Percentiles rank a stretch among this genome's conserved stretches.
These are phyloP conservation scores for Lipomyces sp. DNA, from an alignment of 805 yeast genomes.

Conservation along the genomic window DNA sequence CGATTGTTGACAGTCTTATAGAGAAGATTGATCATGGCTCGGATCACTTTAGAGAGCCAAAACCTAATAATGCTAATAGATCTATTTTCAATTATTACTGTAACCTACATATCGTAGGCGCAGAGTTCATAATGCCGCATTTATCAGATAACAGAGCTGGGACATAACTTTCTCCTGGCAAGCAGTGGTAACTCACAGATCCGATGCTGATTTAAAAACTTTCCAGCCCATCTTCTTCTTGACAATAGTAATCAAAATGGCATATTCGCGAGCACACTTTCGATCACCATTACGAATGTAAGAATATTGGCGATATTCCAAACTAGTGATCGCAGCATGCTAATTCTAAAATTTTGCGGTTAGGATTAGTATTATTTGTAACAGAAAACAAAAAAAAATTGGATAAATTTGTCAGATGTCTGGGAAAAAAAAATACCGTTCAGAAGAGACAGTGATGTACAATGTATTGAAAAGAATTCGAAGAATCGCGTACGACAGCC, in stretches of 20 bases:
- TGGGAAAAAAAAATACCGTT: slow-evolving; percentile 6
- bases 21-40: neutral
- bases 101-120: slow-evolving; percentile 1
- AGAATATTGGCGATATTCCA: slow-evolving; percentile 30
- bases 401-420: neutral
- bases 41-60: neutral
- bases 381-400: neutral
- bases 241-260: neutral
- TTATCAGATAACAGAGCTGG: neutral
- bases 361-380: neutral
- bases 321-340: slow-evolving; percentile 25
- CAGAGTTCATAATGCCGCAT: slow-evolving; percentile 1
- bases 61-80: neutral
- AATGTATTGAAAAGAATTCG: slow-evolving; percentile 20
- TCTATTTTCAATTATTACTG: neutral
- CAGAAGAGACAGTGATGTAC: slow-evolving; percentile 27
- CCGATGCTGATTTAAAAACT: neutral
- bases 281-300: slow-evolving; percentile 29
- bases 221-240: neutral
- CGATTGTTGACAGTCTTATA: neutral
- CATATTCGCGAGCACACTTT: slow-evolving; percentile 19
- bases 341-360: slow-evolving; percentile 6
- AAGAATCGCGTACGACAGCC: slow-evolving; percentile 19
- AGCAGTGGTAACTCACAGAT: neutral
- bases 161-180: neutral